Conservation (phyloP, 768 basidiomycete species). For the Podaxis carcinomalis region DNA sequence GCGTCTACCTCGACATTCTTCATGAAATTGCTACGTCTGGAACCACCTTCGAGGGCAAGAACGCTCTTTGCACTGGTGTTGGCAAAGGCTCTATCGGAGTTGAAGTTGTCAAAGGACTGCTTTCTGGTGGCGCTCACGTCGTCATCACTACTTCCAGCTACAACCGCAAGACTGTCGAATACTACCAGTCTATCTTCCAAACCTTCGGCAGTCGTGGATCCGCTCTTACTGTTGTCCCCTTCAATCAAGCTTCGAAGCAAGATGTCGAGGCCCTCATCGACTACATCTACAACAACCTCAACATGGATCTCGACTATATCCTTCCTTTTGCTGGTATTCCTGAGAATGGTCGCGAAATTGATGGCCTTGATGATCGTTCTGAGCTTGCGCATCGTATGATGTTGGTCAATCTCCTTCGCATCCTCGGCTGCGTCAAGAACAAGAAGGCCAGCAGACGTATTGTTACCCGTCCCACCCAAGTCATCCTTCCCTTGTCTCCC, state of each 20-base stretch:
- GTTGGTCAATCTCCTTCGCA: constrained; percentile 93
- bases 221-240: constrained; percentile 96
- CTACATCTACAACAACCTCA: constrained; percentile 94
- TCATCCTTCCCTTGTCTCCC: constrained; percentile 94
- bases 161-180: constrained; percentile 92
- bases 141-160: constrained; percentile 98
- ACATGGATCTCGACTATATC: constrained; percentile 97
- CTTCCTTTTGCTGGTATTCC: constrained; percentile 98
- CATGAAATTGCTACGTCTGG: constrained; percentile 99
- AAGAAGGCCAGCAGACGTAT: constrained; percentile 98
- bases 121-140: constrained; percentile 94
- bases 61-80: constrained; percentile 95
- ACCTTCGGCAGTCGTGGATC: constrained; percentile 92
- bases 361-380: constrained; percentile 93
- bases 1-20: constrained; percentile 93
- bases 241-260: constrained; percentile 99
- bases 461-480: constrained; percentile 97
- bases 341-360: constrained; percentile 98
- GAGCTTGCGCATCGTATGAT: constrained; percentile 98
- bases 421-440: constrained; percentile 94
- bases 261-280: constrained; percentile 97
- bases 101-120: constrained; percentile 93
- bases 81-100: constrained; percentile 98
- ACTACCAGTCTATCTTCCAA: constrained; percentile 98
- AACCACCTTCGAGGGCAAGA: constrained; percentile 98